phyloP scores from a whole-genome alignment of 2,329 filamentous ascomycete genomes.

The Paracoccidioides lutzii region DNA sequence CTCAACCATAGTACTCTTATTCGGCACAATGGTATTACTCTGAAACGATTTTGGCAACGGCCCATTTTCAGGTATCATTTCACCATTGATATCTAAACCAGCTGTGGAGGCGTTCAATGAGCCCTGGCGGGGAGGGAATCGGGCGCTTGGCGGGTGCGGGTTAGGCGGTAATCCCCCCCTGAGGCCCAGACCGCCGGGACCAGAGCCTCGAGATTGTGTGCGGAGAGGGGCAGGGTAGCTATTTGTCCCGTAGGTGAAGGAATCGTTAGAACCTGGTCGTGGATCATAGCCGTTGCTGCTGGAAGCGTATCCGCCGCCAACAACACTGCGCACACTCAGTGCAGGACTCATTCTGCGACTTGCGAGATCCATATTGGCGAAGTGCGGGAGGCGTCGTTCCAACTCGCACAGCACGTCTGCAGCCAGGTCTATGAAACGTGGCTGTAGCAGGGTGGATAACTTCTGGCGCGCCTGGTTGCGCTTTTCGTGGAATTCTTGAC shows the following conservation, averaged over 20 bases:
- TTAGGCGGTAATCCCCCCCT: constrained; percentile 8
- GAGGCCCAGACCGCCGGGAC: constrained; percentile 18
- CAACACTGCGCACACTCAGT: constrained; percentile 40
- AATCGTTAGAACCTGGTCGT: constrained; percentile 14
- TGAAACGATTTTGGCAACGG: constrained; percentile 83
- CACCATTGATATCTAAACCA: constrained; percentile 42
- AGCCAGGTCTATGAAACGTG: constrained; percentile 79
- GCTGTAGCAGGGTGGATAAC: constrained; percentile 73
- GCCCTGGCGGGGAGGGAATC: constrained; percentile 28
- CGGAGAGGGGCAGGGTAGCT: constrained; percentile 22
- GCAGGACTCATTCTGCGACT: constrained; percentile 57
- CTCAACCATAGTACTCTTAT: constrained; percentile 95
- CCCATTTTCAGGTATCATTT: constrained; percentile 45
- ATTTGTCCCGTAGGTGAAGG: constrained; percentile 19
- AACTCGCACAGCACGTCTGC: constrained; percentile 95
- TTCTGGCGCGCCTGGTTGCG: constrained; percentile 96
- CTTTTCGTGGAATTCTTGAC: constrained; percentile 85
- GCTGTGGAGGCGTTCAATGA: constrained; percentile 19
- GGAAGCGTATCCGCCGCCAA: constrained; percentile 39
- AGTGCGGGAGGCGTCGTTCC: constrained; percentile 76
- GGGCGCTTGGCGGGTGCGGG: constrained; percentile 11
- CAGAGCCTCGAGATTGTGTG: constrained; percentile 32
- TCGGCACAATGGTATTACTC: constrained; percentile 90
- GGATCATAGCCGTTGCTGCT: constrained; percentile 35
- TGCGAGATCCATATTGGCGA: constrained; percentile 52